Evolutionary conservation across 495 filamentous ascomycete genomes (phyloP), one percentile per base, ranked within the genome.

Genomic region (Daldinia concentrica): DNA sequence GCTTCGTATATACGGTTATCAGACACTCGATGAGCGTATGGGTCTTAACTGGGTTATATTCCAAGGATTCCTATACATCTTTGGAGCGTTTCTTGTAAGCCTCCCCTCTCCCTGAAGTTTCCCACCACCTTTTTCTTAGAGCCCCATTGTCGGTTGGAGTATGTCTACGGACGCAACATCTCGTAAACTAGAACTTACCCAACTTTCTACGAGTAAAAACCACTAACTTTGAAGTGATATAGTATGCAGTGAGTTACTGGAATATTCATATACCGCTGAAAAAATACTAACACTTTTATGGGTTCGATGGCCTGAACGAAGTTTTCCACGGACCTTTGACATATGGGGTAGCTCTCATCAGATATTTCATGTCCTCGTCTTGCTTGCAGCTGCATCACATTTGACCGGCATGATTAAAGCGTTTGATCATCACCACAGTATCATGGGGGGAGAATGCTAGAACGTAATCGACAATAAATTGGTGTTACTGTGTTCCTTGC

Each of bases 61-160:
- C 3, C 90, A 98, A 77, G 95, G 95, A 2, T 83, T 85, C 43
- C 75, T 98, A 50, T 98, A 99, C 81, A 90, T 98, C 30, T 79
- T 91, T 26, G 95, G 96, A 8, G 95, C 95, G 8, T 87, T 83
- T 27, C 83, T 98, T 32, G 71, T 73, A 39, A 73, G 71, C 52
- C 3, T 9, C 14, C 8, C 17, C 27, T 24, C 2, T 6, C 8
- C 17, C 27, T 24, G 8, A 1, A 12, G 12, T 52, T 52, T 26
- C 41, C 19, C 9, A 22, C 6, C 41, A 7, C n/a, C 32, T 34
- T 6, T 6, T 48, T 8, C 41, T 36, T 36, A 36, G 34, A 14
- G 34, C 34, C 12, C 12, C 12, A 26, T 14, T 36, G 12, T 0
- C 14, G 12, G 34, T 3, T 36, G 3, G 34, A 36, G 14, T 36